Conservation (phyloP, 2,329 filamentous ascomycete genomes). For the Apiospora hydei region DNA sequence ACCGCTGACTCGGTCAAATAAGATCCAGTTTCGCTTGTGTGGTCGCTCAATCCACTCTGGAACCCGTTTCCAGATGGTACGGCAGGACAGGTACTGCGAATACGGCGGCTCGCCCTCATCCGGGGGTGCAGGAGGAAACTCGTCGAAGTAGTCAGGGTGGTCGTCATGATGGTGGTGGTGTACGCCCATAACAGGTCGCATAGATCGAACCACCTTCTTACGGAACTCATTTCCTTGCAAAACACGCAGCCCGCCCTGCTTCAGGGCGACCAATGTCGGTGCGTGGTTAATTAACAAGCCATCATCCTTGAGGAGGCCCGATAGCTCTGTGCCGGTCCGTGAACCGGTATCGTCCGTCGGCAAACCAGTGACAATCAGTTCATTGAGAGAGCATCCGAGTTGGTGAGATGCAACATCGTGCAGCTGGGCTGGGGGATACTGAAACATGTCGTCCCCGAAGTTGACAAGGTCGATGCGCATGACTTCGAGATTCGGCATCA, state of each 20-base stretch:
- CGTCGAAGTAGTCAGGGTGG: constrained; percentile 36
- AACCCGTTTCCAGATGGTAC: constrained; percentile 60
- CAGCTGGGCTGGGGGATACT: constrained; percentile 54
- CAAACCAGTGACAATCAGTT: constrained; percentile 60
- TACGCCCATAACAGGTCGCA: constrained; percentile 36
- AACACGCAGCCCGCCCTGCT: constrained; percentile 46
- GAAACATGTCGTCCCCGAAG: constrained; percentile 55
- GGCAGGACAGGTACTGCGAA: constrained; percentile 49
- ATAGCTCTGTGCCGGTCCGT: constrained; percentile 55
- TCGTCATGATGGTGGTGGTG: constrained; percentile 40
- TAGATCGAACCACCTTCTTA: constrained; percentile 54
- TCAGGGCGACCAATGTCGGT: constrained; percentile 51
- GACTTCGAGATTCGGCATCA: constrained; percentile 55
- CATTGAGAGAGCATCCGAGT: constrained; percentile 59
- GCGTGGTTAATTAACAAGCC: constrained; percentile 58
- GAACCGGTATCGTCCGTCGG: constrained; percentile 57
- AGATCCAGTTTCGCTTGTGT: constrained; percentile 53
- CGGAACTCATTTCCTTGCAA: constrained; percentile 47
- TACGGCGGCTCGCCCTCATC: constrained; percentile 51
- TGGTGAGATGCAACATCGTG: constrained; percentile 62
- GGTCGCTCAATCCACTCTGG: constrained; percentile 49
- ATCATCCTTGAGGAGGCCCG: constrained; percentile 61
- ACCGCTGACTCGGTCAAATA: constrained; percentile 50
- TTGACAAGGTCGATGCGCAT: constrained; percentile 64
- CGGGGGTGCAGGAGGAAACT: constrained; percentile 49